Percentiles rank a stretch among this genome's conserved stretches.
These are phyloP conservation scores for Lachancea nothofagi DNA, from an alignment of 805 yeast species.

Conservation along the genomic window DNA sequence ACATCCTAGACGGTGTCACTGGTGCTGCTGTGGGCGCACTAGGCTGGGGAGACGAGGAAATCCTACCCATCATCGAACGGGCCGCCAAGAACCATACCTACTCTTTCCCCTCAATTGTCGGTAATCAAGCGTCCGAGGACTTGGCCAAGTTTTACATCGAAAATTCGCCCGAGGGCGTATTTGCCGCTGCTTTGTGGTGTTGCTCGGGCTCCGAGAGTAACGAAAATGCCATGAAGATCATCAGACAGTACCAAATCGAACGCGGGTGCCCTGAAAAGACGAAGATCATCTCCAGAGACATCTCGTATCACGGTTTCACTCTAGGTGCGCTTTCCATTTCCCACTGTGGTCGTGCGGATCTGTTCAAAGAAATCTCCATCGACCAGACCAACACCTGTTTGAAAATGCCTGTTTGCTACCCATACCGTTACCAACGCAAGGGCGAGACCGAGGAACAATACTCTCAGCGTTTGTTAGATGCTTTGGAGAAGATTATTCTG, in stretches of 20 bases:
- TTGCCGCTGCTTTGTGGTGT: conserved; percentile 41
- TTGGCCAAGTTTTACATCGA: conserved; percentile 39
- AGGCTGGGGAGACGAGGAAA: conserved; percentile 40
- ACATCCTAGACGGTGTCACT: conserved; percentile 40
- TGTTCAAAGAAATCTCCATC: conserved; percentile 30
- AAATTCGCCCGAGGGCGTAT: conserved; percentile 36
- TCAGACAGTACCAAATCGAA: conserved; percentile 43
- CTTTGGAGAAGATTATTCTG: conserved; percentile 39
- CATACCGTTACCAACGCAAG: conserved; percentile 30
- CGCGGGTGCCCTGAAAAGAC: conserved; percentile 38
- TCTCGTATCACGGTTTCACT: conserved; percentile 47
- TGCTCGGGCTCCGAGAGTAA: conserved; percentile 67
- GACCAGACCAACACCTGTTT: conserved; percentile 24
- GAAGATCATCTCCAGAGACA: conserved; percentile 40
- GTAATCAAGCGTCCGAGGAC: conserved; percentile 39
- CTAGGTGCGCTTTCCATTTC: conserved; percentile 42
- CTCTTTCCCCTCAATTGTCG: conserved; percentile 32
- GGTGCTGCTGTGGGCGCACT: conserved; percentile 51
- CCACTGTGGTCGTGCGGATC: conserved; percentile 34
- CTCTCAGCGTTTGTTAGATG: conserved; percentile 34
- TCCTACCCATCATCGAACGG: conserved; percentile 34
- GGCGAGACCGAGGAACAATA: conserved; percentile 40
- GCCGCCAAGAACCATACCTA: conserved; percentile 37
- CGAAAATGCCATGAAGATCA: conserved; percentile 60
- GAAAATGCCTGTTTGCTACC: conserved; percentile 33